These are phyloP conservation scores for Globisporangium solare DNA, from an alignment of 352 stramenopile species.

Conservation along the genomic window DNA sequence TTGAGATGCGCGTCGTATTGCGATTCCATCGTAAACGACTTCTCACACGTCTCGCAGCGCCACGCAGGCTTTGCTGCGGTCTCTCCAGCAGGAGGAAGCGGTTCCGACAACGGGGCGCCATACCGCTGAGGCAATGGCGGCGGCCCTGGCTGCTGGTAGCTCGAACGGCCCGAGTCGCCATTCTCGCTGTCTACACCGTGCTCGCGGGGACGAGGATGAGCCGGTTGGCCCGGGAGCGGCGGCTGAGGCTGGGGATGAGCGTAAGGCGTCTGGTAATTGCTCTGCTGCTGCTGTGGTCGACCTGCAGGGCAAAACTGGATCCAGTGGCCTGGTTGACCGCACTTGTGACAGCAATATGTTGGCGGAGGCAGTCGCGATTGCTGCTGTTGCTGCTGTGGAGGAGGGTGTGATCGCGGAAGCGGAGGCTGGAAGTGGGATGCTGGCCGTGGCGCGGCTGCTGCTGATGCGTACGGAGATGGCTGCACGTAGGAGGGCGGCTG, in stretches of 20 bases:
- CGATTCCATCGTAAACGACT: constrained; percentile 63
- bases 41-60: constrained; percentile 66
- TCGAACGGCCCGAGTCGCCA: no score
- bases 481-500: constrained; percentile 2
- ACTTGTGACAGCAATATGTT: constrained; percentile 78
- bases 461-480: background rate
- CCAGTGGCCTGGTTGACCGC: constrained; percentile 70
- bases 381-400: constrained; percentile 18
- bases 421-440: background rate
- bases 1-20: constrained; percentile 68
- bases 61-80: constrained; percentile 19
- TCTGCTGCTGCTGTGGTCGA: constrained; percentile 9
- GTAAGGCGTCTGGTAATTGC: constrained; percentile 6
- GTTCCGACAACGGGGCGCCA: constrained; percentile 2
- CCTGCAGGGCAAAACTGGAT: constrained; percentile 47
- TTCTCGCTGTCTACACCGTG: no score
- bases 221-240: background rate
- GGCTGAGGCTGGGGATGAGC: constrained; percentile 2
- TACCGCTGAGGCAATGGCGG: constrained; percentile 16
- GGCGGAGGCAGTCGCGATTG: constrained; percentile 34
- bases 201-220: background rate
- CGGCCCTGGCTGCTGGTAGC: background rate
- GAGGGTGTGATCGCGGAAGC: constrained; percentile 19
- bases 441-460: constrained; percentile 8
- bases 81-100: background rate